Evolutionary conservation across 148 eudicot genomes (phyloP), one percentile per base, ranked within the genome.

Genomic region (Amaranthus cruentus): DNA sequence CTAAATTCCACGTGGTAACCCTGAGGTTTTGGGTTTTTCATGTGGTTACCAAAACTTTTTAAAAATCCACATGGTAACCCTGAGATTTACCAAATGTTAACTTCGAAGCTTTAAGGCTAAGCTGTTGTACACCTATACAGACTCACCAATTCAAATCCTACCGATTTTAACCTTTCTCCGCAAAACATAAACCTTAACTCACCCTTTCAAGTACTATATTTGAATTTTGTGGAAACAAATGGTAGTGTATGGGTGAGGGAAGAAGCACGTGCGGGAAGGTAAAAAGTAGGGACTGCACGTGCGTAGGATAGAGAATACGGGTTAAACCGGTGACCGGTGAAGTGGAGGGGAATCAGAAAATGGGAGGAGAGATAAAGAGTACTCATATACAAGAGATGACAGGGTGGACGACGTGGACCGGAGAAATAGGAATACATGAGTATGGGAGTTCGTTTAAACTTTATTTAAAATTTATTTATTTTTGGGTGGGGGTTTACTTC

Each of bases 401-500:
- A 79, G 82, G 82, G 79, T 75, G 82, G 78, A 79, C 50, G 79
- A 75, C 73, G 82, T 75, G 78, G 78, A 79, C 82, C 65, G 71
- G 38, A 28, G 38, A 28, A 28, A 28, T 28, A 28, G 55, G 62
- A 53, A 69, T 52, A 38, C 60, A 51, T 48, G 53, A 57, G 18
- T 52, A 71, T 69, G 72, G 58, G 38, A 43, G 72, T 8, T 62
- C 5, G 11, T 5, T 44, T n/a, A 7, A 15, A 54, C 54, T 18
- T 5, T 60, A 48, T 61, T 50, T 14, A 43, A 12, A 14, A 3
- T 7, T 21, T 50, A 51, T 38, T 28, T 11, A 8, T 62, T 46
- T 73, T 64, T 61, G 18, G 18, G 18, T 7, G 0, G 9, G 6
- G 59, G 46, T 70, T 55, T 21, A 14, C 18, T 70, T 4, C 3